Conservation (phyloP, 495 filamentous ascomycete species). For the Trichoderma orchidacearum region DNA sequence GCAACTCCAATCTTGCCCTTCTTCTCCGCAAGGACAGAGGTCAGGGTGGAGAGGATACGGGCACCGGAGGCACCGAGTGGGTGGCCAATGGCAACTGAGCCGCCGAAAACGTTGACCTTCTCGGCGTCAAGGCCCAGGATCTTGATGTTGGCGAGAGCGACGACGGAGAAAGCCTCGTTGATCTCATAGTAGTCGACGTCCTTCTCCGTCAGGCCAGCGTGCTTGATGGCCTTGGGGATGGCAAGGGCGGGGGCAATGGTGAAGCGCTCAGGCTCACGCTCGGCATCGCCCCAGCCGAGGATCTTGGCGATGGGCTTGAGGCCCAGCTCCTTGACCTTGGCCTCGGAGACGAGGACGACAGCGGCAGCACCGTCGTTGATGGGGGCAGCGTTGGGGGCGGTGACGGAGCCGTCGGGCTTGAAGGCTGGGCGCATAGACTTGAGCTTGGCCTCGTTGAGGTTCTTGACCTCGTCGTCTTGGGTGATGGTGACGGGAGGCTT, state of each 20-base stretch:
- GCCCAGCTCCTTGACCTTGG: conserved; percentile 72
- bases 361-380: conserved; percentile 90
- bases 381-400: conserved; percentile 93
- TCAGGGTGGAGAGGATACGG: conserved; percentile 80
- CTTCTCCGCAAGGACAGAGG: conserved; percentile 79
- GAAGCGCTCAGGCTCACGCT: conserved; percentile 80
- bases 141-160: conserved; percentile 92
- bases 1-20: conserved; percentile 85
- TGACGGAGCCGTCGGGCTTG: conserved; percentile 71
- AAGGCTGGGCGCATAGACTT: conserved; percentile 75
- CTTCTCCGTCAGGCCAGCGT: conserved; percentile 63
- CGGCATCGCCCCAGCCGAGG: conserved; percentile 91
- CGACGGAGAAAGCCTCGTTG: conserved; percentile 97
- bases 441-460: conserved; percentile 90
- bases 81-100: conserved; percentile 91
- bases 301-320: conserved; percentile 91
- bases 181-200: conserved; percentile 91
- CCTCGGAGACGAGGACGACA: conserved; percentile 79
- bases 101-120: conserved; percentile 92
- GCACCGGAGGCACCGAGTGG: conserved; percentile 89
- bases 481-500: conserved; percentile 75
- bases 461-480: conserved; percentile 90
- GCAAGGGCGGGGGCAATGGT: conserved; percentile 90
- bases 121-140: conserved; percentile 62
- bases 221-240: conserved; percentile 90